Percentiles rank a stretch among this genome's conserved stretches.
Evolutionary conservation across 2,329 filamentous ascomycete genomes (phyloP).

Genomic region (Ophiosphaerella herpotricha): DNA sequence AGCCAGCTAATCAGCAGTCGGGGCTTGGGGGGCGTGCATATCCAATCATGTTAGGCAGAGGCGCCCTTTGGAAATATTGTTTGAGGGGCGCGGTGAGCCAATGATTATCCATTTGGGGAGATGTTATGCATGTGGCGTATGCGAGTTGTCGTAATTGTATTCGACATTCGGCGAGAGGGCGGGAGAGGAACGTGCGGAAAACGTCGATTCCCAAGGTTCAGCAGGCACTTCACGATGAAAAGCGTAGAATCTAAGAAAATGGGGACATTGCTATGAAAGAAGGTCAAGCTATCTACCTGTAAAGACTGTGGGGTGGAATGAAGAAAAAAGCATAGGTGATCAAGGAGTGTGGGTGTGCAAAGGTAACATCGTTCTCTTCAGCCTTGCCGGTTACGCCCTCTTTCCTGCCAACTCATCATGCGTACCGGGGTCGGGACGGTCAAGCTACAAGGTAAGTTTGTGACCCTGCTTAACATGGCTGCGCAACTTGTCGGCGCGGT

Average conservation of each 20-base stretch:
- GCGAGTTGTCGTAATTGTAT: too few species aligned
- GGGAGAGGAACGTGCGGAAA: too few species aligned
- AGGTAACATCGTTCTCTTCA: too few species aligned
- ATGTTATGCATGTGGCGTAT: too few species aligned
- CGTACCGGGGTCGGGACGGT: neutral
- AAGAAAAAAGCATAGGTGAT: neutral
- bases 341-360: neutral
- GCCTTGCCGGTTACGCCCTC: neutral
- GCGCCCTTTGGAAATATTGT: too few species aligned
- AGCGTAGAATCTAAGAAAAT: too few species aligned
- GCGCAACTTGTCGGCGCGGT: conserved; percentile 7
- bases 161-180: too few species aligned
- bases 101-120: too few species aligned
- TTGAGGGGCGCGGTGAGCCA: neutral
- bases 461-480: conserved; percentile 4
- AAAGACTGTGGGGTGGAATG: neutral
- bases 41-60: neutral
- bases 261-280: neutral
- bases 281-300: neutral
- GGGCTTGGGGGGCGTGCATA: neutral
- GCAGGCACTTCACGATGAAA: too few species aligned
- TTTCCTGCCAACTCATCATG: neutral
- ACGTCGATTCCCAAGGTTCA: too few species aligned
- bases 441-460: neutral
- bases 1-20: neutral